A percentile compares a stretch with the other conserved stretches of the same genome.
phyloP scores from a whole-genome alignment of 306 rosid genomes.

The Pterocarpus santalinus region DNA sequence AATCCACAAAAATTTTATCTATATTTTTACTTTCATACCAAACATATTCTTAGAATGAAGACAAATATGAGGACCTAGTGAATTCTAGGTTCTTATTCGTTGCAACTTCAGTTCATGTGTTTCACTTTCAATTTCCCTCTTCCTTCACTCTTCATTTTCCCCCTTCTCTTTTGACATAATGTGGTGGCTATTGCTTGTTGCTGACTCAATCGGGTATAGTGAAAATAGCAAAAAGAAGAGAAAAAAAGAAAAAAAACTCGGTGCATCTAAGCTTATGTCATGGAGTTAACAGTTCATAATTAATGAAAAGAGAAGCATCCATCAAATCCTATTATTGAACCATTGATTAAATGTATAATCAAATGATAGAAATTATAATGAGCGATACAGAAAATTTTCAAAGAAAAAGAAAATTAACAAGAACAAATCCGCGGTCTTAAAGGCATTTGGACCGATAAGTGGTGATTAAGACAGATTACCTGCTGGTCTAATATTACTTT shows the following conservation, averaged over 20 bases:
- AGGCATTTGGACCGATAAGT: background rate
- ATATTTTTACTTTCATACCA: no score
- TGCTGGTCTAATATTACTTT: background rate
- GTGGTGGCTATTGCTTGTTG: background rate
- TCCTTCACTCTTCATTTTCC: background rate
- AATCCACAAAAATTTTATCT: no score
- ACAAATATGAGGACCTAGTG: no score
- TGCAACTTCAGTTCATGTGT: no score
- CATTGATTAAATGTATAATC: slow-evolving; percentile 3
- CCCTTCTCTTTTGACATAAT: background rate
- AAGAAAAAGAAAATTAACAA: background rate
- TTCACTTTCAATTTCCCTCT: background rate
- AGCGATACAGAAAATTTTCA: no score
- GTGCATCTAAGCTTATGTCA: background rate
- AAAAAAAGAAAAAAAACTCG: background rate
- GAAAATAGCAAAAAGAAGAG: background rate
- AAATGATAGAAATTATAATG: background rate
- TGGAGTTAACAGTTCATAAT: background rate
- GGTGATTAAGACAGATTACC: slow-evolving; percentile 36
- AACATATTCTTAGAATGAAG: no score
- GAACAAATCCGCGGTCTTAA: background rate
- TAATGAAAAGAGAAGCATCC: background rate
- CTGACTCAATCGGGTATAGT: background rate
- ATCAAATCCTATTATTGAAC: background rate
- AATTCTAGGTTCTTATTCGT: no score